Evolutionary conservation across 441 rosid genomes (phyloP).

Genomic region (Populus hybrid): DNA sequence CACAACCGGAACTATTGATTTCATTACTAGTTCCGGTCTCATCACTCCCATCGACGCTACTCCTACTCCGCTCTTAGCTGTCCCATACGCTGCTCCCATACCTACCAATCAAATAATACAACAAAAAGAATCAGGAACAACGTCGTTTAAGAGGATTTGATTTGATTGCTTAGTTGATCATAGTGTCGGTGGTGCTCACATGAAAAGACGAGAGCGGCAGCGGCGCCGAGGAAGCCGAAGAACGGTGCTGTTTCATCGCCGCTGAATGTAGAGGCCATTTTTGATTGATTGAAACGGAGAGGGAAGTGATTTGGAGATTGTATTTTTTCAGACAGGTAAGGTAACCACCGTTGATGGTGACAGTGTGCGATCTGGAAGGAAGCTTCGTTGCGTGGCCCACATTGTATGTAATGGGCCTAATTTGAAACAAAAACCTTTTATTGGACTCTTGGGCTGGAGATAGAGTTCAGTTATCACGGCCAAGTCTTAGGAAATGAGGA

Average conservation of each 20-base stretch:
- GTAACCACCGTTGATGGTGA: not conserved
- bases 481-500: no score
- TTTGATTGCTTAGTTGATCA: not conserved
- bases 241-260: constrained; percentile 89
- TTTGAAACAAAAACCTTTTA: not conserved
- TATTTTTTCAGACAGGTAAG: not conserved
- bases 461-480: not conserved
- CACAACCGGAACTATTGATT: constrained; percentile 51
- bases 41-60: constrained; percentile 56
- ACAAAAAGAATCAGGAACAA: not conserved
- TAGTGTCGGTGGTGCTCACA: constrained; percentile 32
- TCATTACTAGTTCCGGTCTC: constrained; percentile 57
- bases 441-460: not conserved
- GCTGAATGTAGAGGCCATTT: constrained; percentile 44
- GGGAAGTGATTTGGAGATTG: not conserved
- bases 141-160: not conserved
- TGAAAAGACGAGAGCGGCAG: constrained; percentile 81
- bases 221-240: constrained; percentile 84
- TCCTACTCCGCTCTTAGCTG: constrained; percentile 46
- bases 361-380: not conserved
- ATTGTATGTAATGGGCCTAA: not conserved
- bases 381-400: not conserved
- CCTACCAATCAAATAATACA: constrained; percentile 17
- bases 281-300: not conserved
- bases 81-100: constrained; percentile 52